Base-by-base conservation (phyloP, 129 eudicot genomes). In the Tagetes patula region DNA sequence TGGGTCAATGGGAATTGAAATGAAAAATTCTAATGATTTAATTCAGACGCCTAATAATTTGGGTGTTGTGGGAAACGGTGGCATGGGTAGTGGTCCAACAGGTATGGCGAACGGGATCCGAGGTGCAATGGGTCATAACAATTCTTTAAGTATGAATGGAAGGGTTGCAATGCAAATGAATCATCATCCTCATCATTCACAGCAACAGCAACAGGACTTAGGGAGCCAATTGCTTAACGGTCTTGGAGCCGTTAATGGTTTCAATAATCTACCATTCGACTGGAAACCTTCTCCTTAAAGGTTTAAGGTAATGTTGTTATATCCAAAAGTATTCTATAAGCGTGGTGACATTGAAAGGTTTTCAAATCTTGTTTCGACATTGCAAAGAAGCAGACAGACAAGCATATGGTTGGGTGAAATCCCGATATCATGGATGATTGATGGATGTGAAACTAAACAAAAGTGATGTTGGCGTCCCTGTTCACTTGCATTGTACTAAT, bases 261-360 rank as follows among this genome's bases (percentile, higher is more conserved):
- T 90, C 70, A 85, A 86, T 65, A 82, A 89, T 82, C 91, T 94
- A 40, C 99, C 90, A 12, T 94, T 87, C 81, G 96, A 94, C 84
- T 94, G 97, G 96, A 88, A 94, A 72, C 68, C 96, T 31, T 94
- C 98, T 75, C 93, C 96, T 0, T 90, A 78, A 77, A 65, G 11
- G 31, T 45, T 36, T 31, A 59, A 48, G 42, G 40, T 46, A 60
- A 60, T 37, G 67, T 61, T 43, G 59, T n/a, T 50, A 3, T n/a
- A 61, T 43, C 47, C 47, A 30, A 27, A 58, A 54, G 49, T 71
- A 67, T 31, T 32, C 52, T 62, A 68, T 56, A 46, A 43, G 32
- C 77, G 77, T 81, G 59, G 78, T 71, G 80, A 4, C 46, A 10
- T 38, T 50, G 40, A 7, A 46, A 49, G 66, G 34, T 62, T 11